These are phyloP conservation scores for Emydomyces testavorans DNA, from an alignment of 2,329 filamentous ascomycete genomes.

Conservation along the genomic window DNA sequence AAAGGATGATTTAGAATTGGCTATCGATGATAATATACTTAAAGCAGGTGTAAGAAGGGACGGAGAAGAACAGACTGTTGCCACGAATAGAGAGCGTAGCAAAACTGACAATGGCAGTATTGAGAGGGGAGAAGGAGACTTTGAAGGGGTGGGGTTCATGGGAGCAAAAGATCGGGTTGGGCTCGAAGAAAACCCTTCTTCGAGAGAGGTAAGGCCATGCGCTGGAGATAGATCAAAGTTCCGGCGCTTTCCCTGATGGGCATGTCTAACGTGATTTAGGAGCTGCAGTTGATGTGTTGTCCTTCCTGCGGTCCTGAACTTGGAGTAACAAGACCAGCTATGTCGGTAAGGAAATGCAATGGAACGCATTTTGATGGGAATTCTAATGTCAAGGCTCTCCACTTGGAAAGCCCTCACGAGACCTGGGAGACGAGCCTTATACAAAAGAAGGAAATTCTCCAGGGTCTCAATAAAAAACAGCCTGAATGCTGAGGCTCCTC, in stretches of 20 bases:
- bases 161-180: conserved; percentile 10
- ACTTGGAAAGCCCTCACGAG: too few relatives aligned
- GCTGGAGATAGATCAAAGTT: neutral
- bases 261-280: neutral
- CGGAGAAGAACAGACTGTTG: conserved; percentile 17
- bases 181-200: conserved; percentile 4
- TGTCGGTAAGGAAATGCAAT: conserved; percentile 1
- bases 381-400: too few relatives aligned
- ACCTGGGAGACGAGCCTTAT: too few relatives aligned
- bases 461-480: too few relatives aligned
- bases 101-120: conserved; percentile 16
- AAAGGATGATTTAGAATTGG: conserved; percentile 54
- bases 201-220: neutral
- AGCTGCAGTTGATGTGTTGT: neutral
- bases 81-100: conserved; percentile 15
- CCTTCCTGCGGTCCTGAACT: neutral
- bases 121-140: conserved; percentile 13
- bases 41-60: conserved; percentile 56
- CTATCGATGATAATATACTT: conserved; percentile 54
- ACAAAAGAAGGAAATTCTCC: too few relatives aligned
- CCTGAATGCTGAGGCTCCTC: too few relatives aligned
- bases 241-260: conserved; percentile 9
- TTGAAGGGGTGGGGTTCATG: neutral
- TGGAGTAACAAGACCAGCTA: neutral
- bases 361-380: neutral